Base-by-base conservation (phyloP, 768 basidiomycete genomes). In the Serpula lacrymans region DNA sequence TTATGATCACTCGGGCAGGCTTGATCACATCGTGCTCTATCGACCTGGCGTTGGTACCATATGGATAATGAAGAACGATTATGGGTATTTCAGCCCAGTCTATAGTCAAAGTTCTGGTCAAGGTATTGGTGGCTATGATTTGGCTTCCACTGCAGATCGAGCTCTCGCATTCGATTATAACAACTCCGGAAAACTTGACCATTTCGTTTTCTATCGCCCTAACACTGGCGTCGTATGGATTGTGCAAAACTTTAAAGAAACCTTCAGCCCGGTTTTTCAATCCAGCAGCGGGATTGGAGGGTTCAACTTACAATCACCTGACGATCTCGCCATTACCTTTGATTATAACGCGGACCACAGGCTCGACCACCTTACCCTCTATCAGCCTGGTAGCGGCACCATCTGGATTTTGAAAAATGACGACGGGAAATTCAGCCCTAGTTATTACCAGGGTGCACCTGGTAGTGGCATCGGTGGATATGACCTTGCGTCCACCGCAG, bases 141-240 rank as follows among this genome's bases (percentile, higher is more conserved):
- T 45, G 18, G 34, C 32, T 28, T 45, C 44, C 39, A 28, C 41
- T 34, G 41, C 44, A 30, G 44, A 45, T 33, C 31, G 33, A 20
- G 44, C 20, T 27, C 34, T 43, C 44, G 40, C 44, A 26, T 42
- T 45, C 40, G 44, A 45, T 33, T 45, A 41, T 21, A 25, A 42
- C 17, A 42, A 34, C 28, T 43, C 31, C 28, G 44, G 44, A 24
- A 45, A 45, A 33, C 38, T 31, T 27, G 41, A 45, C 42, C 40
- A 45, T 41, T 29, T 45, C 31, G 44, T 42, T 41, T 33, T 45
- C 42, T 45, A 45, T 41, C 44, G 44, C 44, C 44, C 44, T 23
- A 40, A 31, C 32, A 33, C 31, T 17, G 38, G 44, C 28, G 36
- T 26, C 44, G 36, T 45, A 9, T 31, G n/a, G 7, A 39, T 21